A percentile compares a stretch with the other conserved stretches of the same genome.
phyloP scores from a whole-genome alignment of 1,284 basidiomycete genomes.

The Anthracocystis setariae region DNA sequence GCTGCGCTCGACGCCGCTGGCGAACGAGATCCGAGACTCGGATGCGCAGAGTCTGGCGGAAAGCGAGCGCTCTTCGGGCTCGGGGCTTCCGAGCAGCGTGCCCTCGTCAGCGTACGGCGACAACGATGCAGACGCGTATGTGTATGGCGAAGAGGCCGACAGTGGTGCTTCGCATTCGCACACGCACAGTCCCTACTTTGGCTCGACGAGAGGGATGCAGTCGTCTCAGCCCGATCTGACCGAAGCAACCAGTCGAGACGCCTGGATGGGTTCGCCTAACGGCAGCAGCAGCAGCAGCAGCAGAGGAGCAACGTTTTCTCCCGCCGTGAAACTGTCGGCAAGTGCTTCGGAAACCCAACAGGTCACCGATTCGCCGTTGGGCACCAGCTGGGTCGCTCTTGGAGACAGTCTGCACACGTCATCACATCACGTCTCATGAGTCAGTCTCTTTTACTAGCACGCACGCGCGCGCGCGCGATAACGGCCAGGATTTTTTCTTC shows the following conservation, averaged over 20 bases:
- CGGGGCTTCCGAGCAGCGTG: slow-evolving; percentile 54
- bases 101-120: slow-evolving; percentile 50
- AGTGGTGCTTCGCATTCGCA: slow-evolving; percentile 21
- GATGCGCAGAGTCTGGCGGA: slow-evolving; percentile 41
- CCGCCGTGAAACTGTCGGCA: slow-evolving; percentile 18
- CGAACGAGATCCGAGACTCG: slow-evolving; percentile 45
- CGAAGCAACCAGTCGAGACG: slow-evolving; percentile 10
- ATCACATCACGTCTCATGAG: slow-evolving; percentile 1
- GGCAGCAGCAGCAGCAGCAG: slow-evolving; percentile 31
- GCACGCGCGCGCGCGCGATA: too few species aligned
- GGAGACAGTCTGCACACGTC: slow-evolving; percentile 30
- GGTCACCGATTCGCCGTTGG: slow-evolving; percentile 38
- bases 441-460: too few species aligned
- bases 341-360: slow-evolving; percentile 32
- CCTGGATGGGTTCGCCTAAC: slow-evolving; percentile 37
- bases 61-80: slow-evolving; percentile 46
- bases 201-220: slow-evolving; percentile 15
- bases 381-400: slow-evolving; percentile 48
- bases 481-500: too few species aligned
- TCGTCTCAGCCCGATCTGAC: slow-evolving; percentile 13
- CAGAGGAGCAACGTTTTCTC: slow-evolving; percentile 23
- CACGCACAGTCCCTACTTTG: slow-evolving; percentile 43
- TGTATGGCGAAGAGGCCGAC: slow-evolving; percentile 32
- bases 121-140: slow-evolving; percentile 39
- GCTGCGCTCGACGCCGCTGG: slow-evolving; percentile 12